Evolutionary conservation across 169 alveolate species (phyloP).

Genomic region (Perkinsus marinus): DNA sequence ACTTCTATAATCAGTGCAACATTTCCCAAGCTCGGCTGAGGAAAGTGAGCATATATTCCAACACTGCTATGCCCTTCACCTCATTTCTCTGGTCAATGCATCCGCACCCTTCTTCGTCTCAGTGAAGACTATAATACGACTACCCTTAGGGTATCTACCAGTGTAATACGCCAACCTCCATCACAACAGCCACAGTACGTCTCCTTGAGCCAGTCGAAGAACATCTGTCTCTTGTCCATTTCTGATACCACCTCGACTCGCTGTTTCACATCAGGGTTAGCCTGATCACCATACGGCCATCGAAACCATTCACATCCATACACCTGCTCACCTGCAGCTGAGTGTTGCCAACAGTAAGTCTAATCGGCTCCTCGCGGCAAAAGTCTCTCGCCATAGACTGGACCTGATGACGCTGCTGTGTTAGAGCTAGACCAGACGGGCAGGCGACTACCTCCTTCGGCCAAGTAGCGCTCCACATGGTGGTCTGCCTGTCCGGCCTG

Average conservation of each 20-base stretch:
- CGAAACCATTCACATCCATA: neutral
- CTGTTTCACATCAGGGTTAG: constrained; percentile 43
- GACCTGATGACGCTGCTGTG: neutral
- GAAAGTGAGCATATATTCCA: constrained; percentile 50
- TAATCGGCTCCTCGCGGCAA: constrained; percentile 10
- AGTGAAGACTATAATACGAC: constrained; percentile 41
- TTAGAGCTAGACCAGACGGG: neutral
- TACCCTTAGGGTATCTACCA: neutral
- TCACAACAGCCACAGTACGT: constrained; percentile 4
- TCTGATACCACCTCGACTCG: constrained; percentile 37
- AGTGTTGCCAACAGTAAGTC: constrained; percentile 41
- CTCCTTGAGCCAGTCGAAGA: constrained; percentile 16
- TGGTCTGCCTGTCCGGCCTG: constrained; percentile 60
- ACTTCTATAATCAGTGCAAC: too few species aligned
- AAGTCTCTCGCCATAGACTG: neutral
- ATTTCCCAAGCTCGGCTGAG: too few species aligned
- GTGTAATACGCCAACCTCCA: neutral
- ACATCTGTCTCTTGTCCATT: constrained; percentile 25
- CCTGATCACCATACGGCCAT: neutral
- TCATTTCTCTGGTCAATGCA: constrained; percentile 50
- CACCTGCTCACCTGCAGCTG: neutral
- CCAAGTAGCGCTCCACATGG: constrained; percentile 86
- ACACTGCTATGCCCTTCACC: constrained; percentile 37
- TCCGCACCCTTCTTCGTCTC: constrained; percentile 64
- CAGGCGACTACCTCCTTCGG: constrained; percentile 54